Base-by-base conservation (phyloP, 805 yeast genomes). In the Saturnispora silvae region DNA sequence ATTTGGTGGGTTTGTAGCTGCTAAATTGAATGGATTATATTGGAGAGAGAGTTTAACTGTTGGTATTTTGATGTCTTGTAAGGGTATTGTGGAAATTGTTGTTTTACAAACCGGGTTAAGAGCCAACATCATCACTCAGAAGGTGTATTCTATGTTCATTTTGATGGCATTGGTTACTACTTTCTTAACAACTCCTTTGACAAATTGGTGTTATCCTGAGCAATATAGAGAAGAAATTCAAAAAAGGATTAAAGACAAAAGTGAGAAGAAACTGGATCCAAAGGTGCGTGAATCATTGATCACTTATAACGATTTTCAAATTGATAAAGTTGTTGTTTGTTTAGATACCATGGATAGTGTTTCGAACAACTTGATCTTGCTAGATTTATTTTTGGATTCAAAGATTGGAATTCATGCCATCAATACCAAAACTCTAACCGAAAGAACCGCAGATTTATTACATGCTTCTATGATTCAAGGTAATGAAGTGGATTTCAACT, bases 71-170 rank as follows among this genome's bases (percentile, higher is more conserved):
- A 82, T 82, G 92, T 80, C 89, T 5, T 82, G 94, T 66, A 82
- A 82, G 57, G 94, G 94, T 57, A 80, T 81, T 45, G 92, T 81
- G 18, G 94, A 81, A 57, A 77, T 81, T 53, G 87, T 81, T 29
- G 92, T 81, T 16, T 63, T 81, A 45, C 75, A 72, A 29, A 75
- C 79, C 18, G 94, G 94, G 34, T 64, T 81, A 38, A 75, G 71
- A 43, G 81, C 92, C 4, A 71, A 72, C 0, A 82, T 82, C 37
- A 73, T 82, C 35, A 63, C 75, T 4, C 65, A 67, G 40, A 74
- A 71, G 43, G 75, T 77, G 1, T 82, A 73, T 53, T 77, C 87
- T 14, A 82, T 82, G 87, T 81, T 82, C 51, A 72, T 82, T 39
- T 73, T 82, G 27, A 82, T 82, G 94, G 86, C 94, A 0, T 63